phyloP scores from a whole-genome alignment of 495 filamentous ascomycete genomes.

The Neurospora sp. region DNA sequence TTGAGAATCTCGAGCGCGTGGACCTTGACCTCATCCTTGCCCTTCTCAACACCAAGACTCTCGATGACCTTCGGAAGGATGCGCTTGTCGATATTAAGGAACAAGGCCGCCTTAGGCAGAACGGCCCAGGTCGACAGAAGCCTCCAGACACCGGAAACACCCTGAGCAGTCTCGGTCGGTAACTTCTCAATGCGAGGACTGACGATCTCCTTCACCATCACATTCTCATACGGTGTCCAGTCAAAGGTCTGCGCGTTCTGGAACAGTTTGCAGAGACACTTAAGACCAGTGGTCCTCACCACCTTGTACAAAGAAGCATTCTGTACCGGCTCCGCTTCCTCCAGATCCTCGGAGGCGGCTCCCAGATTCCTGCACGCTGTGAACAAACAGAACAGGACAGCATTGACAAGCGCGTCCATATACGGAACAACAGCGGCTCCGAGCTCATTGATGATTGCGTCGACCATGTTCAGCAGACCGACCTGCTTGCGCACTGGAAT shows the following conservation, averaged over 20 bases:
- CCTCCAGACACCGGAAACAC: constrained; percentile 70
- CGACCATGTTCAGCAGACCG: constrained; percentile 81
- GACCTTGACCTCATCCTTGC: constrained; percentile 79
- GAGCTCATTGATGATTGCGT: constrained; percentile 75
- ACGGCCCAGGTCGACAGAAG: constrained; percentile 74
- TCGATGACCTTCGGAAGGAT: constrained; percentile 62
- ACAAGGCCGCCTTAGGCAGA: constrained; percentile 52
- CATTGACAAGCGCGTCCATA: constrained; percentile 53
- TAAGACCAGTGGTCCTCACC: constrained; percentile 63
- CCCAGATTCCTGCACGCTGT: constrained; percentile 52
- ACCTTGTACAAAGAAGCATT: constrained; percentile 53
- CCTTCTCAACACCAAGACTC: constrained; percentile 59
- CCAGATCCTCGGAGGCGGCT: constrained; percentile 27
- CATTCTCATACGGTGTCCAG: constrained; percentile 59
- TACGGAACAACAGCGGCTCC: constrained; percentile 56
- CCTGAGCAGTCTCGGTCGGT: constrained; percentile 77
- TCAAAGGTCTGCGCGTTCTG: constrained; percentile 52
- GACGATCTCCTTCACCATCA: constrained; percentile 65
- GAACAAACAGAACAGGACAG: constrained; percentile 69
- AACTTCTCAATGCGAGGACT: constrained; percentile 70
- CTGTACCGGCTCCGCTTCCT: constrained; percentile 38
- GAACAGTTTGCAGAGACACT: constrained; percentile 71
- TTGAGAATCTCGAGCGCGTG: constrained; percentile 69
- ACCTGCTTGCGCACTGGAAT: constrained; percentile 66
- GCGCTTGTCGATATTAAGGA: constrained; percentile 53